phyloP scores from a whole-genome alignment of 495 filamentous ascomycete species.

The Penicillium fimorum region DNA sequence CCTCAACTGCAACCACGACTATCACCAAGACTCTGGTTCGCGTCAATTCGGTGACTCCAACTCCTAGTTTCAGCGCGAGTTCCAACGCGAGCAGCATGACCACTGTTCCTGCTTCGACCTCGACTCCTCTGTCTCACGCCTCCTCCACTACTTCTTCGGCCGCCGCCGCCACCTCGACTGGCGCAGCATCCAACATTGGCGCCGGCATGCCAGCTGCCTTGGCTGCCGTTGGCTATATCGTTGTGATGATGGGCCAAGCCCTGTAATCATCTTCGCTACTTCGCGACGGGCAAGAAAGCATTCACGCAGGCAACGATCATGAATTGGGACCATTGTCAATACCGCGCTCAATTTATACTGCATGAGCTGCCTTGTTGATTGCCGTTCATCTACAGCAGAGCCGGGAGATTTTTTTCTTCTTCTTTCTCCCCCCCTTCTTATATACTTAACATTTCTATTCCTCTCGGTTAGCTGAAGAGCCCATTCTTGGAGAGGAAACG shows the following conservation, averaged over 20 bases:
- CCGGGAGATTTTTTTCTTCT: constrained; percentile 21
- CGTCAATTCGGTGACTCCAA: constrained; percentile 31
- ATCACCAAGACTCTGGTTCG: constrained; percentile 37
- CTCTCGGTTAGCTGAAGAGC: constrained; percentile 29
- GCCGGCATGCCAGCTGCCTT: constrained; percentile 37
- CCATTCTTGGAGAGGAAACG: constrained; percentile 25
- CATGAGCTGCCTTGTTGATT: background rate
- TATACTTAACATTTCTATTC: constrained; percentile 22
- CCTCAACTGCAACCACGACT: constrained; percentile 32
- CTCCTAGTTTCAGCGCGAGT: constrained; percentile 20
- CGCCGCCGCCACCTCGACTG: constrained; percentile 23
- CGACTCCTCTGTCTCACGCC: constrained; percentile 21
- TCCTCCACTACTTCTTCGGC: constrained; percentile 25
- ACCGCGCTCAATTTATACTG: background rate
- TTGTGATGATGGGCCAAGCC: constrained; percentile 37
- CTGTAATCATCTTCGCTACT: constrained; percentile 26
- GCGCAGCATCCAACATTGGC: constrained; percentile 23
- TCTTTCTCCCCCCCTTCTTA: constrained; percentile 18
- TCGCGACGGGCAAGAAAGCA: constrained; percentile 1
- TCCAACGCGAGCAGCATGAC: constrained; percentile 18
- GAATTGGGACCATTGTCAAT: constrained; percentile 5
- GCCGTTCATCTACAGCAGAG: constrained; percentile 31
- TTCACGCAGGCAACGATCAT: background rate
- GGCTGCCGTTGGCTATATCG: constrained; percentile 36
- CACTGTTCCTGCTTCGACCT: constrained; percentile 18